A percentile compares a stretch with the other conserved stretches of the same genome.
Evolutionary conservation across 1,139 yeast genomes (phyloP).

Genomic region (Diutina ranongensis): DNA sequence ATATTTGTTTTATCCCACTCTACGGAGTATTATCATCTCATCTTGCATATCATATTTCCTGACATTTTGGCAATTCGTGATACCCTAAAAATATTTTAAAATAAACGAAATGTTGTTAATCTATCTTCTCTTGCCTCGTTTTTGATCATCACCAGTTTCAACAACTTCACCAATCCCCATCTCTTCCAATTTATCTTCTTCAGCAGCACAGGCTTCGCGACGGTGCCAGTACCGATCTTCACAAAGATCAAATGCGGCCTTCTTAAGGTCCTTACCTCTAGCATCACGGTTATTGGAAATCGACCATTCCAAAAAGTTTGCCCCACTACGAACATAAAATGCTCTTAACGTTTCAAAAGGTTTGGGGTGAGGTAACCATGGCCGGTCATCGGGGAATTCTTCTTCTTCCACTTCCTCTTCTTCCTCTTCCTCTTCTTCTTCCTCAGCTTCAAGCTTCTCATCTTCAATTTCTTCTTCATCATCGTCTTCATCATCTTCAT

Average conservation of each 20-base stretch:
- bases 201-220: slow-evolving; percentile 80
- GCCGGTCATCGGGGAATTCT: slow-evolving; percentile 81
- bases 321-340: slow-evolving; percentile 80
- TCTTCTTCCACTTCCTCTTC: slow-evolving; percentile 49
- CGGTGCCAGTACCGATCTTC: slow-evolving; percentile 99
- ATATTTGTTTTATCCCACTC: neutral
- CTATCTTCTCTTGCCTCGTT: neutral
- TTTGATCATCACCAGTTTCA: slow-evolving; percentile 29
- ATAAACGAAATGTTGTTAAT: too few species aligned
- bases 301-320: slow-evolving; percentile 86
- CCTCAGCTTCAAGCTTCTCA: slow-evolving; percentile 34
- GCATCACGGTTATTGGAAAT: slow-evolving; percentile 73
- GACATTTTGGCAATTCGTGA: too few species aligned
- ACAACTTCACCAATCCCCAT: slow-evolving; percentile 82
- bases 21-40: too few species aligned
- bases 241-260: slow-evolving; percentile 80
- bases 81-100: too few species aligned
- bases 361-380: slow-evolving; percentile 96
- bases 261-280: slow-evolving; percentile 85
- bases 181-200: slow-evolving; percentile 84
- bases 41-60: too few species aligned
- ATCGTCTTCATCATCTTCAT: slow-evolving; percentile 21
- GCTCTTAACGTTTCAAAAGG: slow-evolving; percentile 80
- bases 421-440: slow-evolving; percentile 50
- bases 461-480: neutral